Conservation (phyloP, 1,284 basidiomycete species). For the Ustilago trichophora region DNA sequence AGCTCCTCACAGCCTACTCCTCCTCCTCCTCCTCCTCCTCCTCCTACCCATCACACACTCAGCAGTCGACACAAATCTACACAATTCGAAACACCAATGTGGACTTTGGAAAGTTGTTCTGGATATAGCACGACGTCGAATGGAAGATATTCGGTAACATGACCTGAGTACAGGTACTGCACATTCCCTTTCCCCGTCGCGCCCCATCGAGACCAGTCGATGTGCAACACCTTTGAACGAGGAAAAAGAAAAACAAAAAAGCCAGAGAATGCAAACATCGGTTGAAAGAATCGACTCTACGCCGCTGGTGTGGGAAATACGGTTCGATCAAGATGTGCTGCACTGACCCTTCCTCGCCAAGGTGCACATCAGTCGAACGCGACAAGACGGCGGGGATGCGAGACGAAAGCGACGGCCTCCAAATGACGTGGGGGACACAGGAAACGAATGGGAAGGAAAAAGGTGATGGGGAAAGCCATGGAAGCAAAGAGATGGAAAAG, state of each 20-base stretch:
- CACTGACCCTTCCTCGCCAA: constrained; percentile 2
- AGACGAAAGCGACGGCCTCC: constrained; percentile 47
- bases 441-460: constrained; percentile 16
- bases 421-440: constrained; percentile 27
- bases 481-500: constrained; percentile 1
- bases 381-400: constrained; percentile 16
- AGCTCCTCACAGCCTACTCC: no score
- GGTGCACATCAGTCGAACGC: constrained; percentile 19
- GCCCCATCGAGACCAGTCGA: constrained; percentile 23
- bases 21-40: no score
- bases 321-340: constrained; percentile 8
- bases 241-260: neutral
- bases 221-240: constrained; percentile 8
- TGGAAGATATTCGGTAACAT: constrained; percentile 33
- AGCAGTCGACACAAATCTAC: no score
- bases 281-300: neutral
- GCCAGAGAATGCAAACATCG: no score
- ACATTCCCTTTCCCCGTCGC: constrained; percentile 25
- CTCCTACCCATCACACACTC: no score
- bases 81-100: no score
- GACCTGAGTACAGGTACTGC: constrained; percentile 40
- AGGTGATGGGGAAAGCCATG: constrained; percentile 1
- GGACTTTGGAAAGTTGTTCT: constrained; percentile 35
- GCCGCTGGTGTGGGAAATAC: neutral
- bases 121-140: constrained; percentile 52